These are phyloP conservation scores for Xylariaceae sp. DNA, from an alignment of 2,329 filamentous ascomycete genomes.

Conservation along the genomic window DNA sequence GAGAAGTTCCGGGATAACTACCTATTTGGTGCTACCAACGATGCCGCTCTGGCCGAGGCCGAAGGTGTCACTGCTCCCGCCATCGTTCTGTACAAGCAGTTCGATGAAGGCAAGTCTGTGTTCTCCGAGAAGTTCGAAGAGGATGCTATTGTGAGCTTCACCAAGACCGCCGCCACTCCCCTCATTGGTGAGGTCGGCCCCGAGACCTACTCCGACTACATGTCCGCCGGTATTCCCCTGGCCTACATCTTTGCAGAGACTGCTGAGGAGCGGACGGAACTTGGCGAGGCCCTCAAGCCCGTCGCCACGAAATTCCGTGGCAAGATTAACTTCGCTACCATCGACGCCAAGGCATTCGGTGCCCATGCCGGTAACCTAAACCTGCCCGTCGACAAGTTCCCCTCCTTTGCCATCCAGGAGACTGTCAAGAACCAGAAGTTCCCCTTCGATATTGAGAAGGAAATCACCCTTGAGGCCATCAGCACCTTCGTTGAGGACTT, in stretches of 20 bases:
- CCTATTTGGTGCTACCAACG: slow-evolving; percentile 85
- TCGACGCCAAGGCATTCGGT: slow-evolving; percentile 90
- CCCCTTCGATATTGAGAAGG: slow-evolving; percentile 81
- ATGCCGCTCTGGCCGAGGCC: slow-evolving; percentile 77
- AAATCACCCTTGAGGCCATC: slow-evolving; percentile 68
- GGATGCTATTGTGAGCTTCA: slow-evolving; percentile 76
- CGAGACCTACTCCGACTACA: slow-evolving; percentile 94
- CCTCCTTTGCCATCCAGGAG: slow-evolving; percentile 96
- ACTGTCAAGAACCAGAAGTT: slow-evolving; percentile 94
- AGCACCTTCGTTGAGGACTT: slow-evolving; percentile 83
- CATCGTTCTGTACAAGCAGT: slow-evolving; percentile 93
- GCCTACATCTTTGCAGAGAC: slow-evolving; percentile 98
- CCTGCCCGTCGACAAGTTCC: slow-evolving; percentile 92
- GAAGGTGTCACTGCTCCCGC: slow-evolving; percentile 85
- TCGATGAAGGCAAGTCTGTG: slow-evolving; percentile 90
- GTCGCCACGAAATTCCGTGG: slow-evolving; percentile 90
- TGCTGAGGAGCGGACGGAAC: slow-evolving; percentile 76
- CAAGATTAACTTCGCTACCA: slow-evolving; percentile 94
- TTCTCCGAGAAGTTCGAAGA: slow-evolving; percentile 78
- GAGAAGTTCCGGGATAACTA: slow-evolving; percentile 81
- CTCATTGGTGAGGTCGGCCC: slow-evolving; percentile 94
- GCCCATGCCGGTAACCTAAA: slow-evolving; percentile 96
- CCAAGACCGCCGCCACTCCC: slow-evolving; percentile 79
- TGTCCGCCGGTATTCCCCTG: slow-evolving; percentile 84
- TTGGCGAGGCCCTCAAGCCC: slow-evolving; percentile 73